Base-by-base conservation (phyloP, 2,329 filamentous ascomycete genomes). In the Aspergillus eucalypticola region DNA sequence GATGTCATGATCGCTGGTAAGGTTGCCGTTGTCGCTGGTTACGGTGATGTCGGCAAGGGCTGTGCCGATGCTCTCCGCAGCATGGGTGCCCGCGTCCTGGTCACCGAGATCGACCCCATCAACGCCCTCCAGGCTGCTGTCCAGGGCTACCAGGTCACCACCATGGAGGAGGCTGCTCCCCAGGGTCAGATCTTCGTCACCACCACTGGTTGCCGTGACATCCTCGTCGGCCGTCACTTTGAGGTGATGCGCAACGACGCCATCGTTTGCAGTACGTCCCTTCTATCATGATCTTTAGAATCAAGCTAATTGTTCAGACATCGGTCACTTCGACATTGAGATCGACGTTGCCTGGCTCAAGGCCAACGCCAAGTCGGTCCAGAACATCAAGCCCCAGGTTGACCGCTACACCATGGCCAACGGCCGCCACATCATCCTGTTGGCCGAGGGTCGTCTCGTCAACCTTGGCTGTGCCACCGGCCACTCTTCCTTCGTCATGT, bases 1-100 rank as follows among this genome's bases (percentile, higher is more conserved):
- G 94, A 99, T 85, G 95, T 98, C 82, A 99, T 99, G 95, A 94
- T 98, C 86, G 95, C 95, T 76, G 95, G 95, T 81, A 98, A 99
- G 90, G 88, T 97, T 75, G 92, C 91, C 69, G 93, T 98, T 70
- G 95, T 99, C 71, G 95, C 95, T 75, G 95, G 95, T 80, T 99
- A 90, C 85, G 94, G 94, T 88, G 94, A 99, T 82, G 95, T 99
- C 80, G 94, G 94, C 80, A 99, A 99, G 90, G 94, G 94, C 73
- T 98, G 95, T 79, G 93, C 94, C 75, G 87, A 95, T 84, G 94
- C 94, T 76, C 92, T 99, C 67, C 90, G 92, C 83, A 90, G 89
- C 83, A 96, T 98, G 92, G 94, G 94, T 86, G 94, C 94, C 72
- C 92, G 93, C 75, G 94, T 98, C 78, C 83, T 98, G 72, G 88